phyloP scores from a whole-genome alignment of 1,284 basidiomycete genomes.

The Xerocomus nothofagi region DNA sequence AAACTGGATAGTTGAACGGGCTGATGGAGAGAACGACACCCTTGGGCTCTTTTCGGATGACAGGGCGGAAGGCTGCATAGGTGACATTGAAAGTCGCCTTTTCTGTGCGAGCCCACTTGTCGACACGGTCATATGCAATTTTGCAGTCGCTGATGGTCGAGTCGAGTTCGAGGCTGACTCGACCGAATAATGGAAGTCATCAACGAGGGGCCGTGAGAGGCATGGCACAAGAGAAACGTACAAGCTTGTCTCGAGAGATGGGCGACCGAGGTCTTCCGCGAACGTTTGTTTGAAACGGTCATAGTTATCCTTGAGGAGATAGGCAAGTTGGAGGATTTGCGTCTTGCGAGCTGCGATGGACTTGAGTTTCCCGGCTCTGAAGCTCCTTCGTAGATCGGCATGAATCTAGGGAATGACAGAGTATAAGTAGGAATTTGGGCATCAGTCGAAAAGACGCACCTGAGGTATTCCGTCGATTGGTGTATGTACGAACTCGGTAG shows the following conservation, averaged over 20 bases:
- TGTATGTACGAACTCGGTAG: constrained; percentile 31
- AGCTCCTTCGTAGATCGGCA: constrained; percentile 48
- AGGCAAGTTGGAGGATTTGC: constrained; percentile 64
- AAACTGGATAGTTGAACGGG: constrained; percentile 65
- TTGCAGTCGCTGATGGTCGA: constrained; percentile 60
- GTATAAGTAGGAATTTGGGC: background rate
- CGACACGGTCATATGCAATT: constrained; percentile 64
- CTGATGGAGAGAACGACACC: constrained; percentile 69
- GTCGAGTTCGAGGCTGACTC: constrained; percentile 54
- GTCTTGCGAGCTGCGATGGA: constrained; percentile 62
- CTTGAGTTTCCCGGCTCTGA: constrained; percentile 58
- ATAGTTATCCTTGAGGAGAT: constrained; percentile 66
- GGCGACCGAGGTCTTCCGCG: constrained; percentile 57
- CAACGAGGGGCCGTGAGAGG: background rate
- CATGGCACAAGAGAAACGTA: constrained; percentile 34
- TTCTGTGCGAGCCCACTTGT: constrained; percentile 76
- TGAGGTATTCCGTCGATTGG: constrained; percentile 43
- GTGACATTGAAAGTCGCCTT: constrained; percentile 55
- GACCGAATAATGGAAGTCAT: background rate
- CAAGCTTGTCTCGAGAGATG: constrained; percentile 55
- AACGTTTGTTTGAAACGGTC: constrained; percentile 56
- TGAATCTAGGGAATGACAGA: constrained; percentile 45
- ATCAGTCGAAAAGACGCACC: constrained; percentile 24
- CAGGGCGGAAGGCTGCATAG: constrained; percentile 57
- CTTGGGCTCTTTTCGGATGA: constrained; percentile 74